Conservation (phyloP, 208 protist genomes). For the Trypanosomatidae sp. region DNA sequence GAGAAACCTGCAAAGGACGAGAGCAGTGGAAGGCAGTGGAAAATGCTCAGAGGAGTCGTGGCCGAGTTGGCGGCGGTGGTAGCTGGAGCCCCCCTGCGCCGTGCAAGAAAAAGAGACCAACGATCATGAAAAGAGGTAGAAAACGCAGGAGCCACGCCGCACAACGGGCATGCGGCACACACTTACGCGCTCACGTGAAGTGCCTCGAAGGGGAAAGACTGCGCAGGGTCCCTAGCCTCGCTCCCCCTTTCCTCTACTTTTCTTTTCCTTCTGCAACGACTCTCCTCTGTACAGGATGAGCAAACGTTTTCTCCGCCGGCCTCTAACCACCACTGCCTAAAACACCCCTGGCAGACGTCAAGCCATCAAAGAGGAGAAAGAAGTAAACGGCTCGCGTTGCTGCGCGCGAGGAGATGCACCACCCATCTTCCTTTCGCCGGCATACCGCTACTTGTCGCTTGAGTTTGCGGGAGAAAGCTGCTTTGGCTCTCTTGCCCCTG, state of each 20-base stretch:
- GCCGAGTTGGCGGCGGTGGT: no score
- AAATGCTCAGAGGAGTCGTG: no score
- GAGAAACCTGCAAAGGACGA: no score
- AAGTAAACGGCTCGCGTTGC: neutral
- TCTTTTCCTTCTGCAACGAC: constrained; percentile 3
- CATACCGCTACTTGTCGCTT: neutral
- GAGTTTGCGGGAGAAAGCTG: neutral
- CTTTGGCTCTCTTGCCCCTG: neutral
- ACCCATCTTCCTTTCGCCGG: neutral
- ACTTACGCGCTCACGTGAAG: neutral
- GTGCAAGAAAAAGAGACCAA: neutral
- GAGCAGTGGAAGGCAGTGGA: no score
- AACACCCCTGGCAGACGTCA: neutral
- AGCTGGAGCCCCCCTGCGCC: neutral
- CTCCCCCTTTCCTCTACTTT: constrained; percentile 1
- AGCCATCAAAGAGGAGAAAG: constrained; percentile 7
- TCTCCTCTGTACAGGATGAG: constrained; percentile 1
- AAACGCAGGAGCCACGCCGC: neutral
- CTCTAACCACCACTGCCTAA: neutral
- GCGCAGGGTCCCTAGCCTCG: neutral
- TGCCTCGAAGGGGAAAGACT: neutral
- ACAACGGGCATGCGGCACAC: constrained; percentile 4
- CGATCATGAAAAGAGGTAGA: neutral
- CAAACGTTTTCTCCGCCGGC: neutral
- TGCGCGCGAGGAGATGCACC: neutral